Evolutionary conservation across 768 basidiomycete genomes (phyloP).

Genomic region (Naganishia randhawae): DNA sequence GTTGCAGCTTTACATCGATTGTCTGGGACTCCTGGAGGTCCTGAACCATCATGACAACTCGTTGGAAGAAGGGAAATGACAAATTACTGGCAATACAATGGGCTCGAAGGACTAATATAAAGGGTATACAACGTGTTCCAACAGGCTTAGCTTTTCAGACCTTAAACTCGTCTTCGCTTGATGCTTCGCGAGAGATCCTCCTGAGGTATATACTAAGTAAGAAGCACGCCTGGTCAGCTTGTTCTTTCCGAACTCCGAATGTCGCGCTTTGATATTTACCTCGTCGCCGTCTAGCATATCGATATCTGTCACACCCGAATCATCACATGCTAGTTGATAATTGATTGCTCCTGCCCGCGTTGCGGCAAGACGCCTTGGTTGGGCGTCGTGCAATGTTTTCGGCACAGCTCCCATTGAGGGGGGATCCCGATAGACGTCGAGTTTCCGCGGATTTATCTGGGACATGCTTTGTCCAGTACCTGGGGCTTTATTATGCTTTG

Average conservation of each 20-base stretch:
- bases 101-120: too few species aligned
- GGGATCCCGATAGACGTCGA: neutral
- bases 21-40: too few species aligned
- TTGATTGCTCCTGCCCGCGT: neutral
- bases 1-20: too few species aligned
- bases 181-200: neutral
- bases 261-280: neutral
- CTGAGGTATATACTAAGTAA: neutral
- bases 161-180: neutral
- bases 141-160: too few species aligned
- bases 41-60: too few species aligned
- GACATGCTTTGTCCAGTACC: neutral
- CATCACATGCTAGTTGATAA: constrained; percentile 1
- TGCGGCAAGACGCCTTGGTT: neutral
- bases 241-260: neutral
- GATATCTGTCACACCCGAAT: neutral
- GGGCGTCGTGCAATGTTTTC: neutral
- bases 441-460: neutral
- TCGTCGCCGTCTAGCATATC: neutral
- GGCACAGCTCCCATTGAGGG: neutral
- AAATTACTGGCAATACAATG: too few species aligned
- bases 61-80: too few species aligned
- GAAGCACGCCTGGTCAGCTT: neutral
- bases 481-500: too few species aligned
- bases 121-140: too few species aligned